phyloP scores from a whole-genome alignment of 352 stramenopile genomes.

The Globisporangium spiculum region DNA sequence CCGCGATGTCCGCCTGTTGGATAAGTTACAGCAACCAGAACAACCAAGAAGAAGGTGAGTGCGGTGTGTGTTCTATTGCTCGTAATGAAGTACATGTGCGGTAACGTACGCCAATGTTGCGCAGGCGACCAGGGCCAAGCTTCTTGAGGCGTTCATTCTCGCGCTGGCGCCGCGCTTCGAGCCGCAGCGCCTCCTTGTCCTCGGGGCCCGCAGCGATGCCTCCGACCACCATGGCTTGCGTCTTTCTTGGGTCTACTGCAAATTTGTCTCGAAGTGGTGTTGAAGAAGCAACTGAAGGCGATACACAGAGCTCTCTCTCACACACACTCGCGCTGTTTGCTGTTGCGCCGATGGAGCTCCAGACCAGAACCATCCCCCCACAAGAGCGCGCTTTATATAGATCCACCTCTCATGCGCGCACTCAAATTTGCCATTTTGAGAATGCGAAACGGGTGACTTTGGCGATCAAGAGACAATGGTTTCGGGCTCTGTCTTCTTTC shows the following conservation, averaged over 20 bases:
- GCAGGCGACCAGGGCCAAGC: slow-evolving; percentile 56
- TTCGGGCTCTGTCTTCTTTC: background rate
- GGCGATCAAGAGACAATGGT: background rate
- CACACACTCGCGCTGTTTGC: background rate
- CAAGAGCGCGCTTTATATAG: slow-evolving; percentile 3
- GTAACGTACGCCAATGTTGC: slow-evolving; percentile 55
- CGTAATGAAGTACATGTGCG: background rate
- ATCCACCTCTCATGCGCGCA: background rate
- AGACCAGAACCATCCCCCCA: background rate
- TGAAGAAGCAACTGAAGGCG: background rate
- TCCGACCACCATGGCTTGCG: slow-evolving; percentile 16
- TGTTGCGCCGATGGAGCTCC: background rate
- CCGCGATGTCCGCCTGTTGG: slow-evolving; percentile 63
- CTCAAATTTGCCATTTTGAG: background rate
- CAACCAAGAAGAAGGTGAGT: slow-evolving; percentile 7
- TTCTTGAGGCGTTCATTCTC: slow-evolving; percentile 73
- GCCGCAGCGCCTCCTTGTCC: slow-evolving; percentile 47
- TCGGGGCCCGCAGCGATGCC: slow-evolving; percentile 19
- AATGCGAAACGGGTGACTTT: slow-evolving; percentile 9
- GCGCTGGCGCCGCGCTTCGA: slow-evolving; percentile 57
- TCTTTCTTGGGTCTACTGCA: background rate
- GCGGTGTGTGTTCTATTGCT: background rate
- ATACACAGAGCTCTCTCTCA: background rate
- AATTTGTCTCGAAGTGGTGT: background rate
- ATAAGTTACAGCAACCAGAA: background rate